These are phyloP conservation scores for Aspergillus eucalypticola DNA, from an alignment of 2,329 filamentous ascomycete genomes.

Conservation along the genomic window DNA sequence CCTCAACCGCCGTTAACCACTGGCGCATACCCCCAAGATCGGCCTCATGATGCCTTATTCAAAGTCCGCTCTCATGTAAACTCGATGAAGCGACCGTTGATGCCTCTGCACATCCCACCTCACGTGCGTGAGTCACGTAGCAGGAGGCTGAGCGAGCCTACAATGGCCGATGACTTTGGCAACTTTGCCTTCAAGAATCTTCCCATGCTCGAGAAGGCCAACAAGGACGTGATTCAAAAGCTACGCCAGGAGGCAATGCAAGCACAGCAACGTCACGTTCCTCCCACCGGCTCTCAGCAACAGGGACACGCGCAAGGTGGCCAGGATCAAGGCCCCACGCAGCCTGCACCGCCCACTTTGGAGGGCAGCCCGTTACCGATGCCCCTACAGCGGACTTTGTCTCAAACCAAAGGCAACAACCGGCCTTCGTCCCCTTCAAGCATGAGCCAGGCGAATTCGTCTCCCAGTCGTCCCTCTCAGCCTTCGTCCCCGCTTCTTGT, in stretches of 20 bases:
- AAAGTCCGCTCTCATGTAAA: slow-evolving; percentile 84
- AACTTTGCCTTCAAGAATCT: slow-evolving; percentile 97
- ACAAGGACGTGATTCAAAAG: slow-evolving; percentile 98
- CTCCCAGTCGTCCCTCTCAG: slow-evolving; percentile 81
- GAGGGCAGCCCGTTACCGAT: slow-evolving; percentile 85
- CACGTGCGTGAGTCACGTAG: slow-evolving; percentile 91
- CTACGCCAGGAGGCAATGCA: slow-evolving; percentile 87
- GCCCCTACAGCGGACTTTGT: slow-evolving; percentile 78
- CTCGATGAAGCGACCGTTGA: slow-evolving; percentile 83
- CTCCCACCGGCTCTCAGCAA: slow-evolving; percentile 28
- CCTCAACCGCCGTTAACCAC: slow-evolving; percentile 69
- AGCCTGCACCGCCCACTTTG: slow-evolving; percentile 67
- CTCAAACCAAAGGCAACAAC: slow-evolving; percentile 74
- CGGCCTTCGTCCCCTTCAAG: slow-evolving; percentile 85
- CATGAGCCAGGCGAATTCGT: slow-evolving; percentile 76
- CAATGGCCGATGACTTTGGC: slow-evolving; percentile 88
- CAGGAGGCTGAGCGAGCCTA: slow-evolving; percentile 85
- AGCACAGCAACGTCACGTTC: slow-evolving; percentile 56
- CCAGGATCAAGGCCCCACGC: slow-evolving; percentile 37
- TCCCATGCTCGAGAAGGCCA: slow-evolving; percentile 93
- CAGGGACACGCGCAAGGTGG: slow-evolving; percentile 23
- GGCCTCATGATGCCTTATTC: slow-evolving; percentile 92
- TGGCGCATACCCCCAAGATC: slow-evolving; percentile 73
- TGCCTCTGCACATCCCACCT: slow-evolving; percentile 94
- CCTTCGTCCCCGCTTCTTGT: slow-evolving; percentile 90